Base-by-base conservation (phyloP, 306 rosid species). In the Datisca glomerata region DNA sequence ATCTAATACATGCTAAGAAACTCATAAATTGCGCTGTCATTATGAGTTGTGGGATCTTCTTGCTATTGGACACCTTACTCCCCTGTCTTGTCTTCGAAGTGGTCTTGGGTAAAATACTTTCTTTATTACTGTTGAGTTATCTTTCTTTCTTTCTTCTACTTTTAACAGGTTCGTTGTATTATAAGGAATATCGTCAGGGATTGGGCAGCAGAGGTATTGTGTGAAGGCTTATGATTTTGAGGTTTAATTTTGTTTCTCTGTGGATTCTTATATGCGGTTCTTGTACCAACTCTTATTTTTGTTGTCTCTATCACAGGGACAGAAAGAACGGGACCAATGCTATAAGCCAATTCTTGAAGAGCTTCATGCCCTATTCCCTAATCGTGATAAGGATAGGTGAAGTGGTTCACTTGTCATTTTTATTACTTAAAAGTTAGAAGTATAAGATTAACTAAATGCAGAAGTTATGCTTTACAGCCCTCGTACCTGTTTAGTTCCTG, bases 401-500 rank as follows among this genome's bases (percentile, higher is more conserved):
- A 87, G 98, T 89, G 61, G 14, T 12, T 14, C 25, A n/a, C 38
- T 17, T 51, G 18, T 9, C 39, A 9, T 12, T 43, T 12, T 53
- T 41, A 13, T 24, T 53, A 18, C 10, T 24, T n/a, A n/a, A n/a
- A n/a, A n/a, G 16, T 28, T 53, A 25, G 22, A 43, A 20, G 6
- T 35, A 18, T 24, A 27, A 7, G 21, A 40, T 28, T 53, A n/a
- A 27, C 37, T 41, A 10, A 53, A 64, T 55, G 51, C 45, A 38
- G 63, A 35, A 7, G 41, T 45, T 57, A 54, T 64, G 36, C 60
- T 49, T 18, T 47, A 58, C 86, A 89, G 98, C 57, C 81, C 98
- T 63, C 95, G 93, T 61, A 51, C 95, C 35, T 89, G 98, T 70
- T 89, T 89, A 74, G 95, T 84, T 69, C 98, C 98, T 49, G 98